phyloP scores from a whole-genome alignment of 2,329 filamentous ascomycete genomes.

The Fusarium sterilihyphosum region DNA sequence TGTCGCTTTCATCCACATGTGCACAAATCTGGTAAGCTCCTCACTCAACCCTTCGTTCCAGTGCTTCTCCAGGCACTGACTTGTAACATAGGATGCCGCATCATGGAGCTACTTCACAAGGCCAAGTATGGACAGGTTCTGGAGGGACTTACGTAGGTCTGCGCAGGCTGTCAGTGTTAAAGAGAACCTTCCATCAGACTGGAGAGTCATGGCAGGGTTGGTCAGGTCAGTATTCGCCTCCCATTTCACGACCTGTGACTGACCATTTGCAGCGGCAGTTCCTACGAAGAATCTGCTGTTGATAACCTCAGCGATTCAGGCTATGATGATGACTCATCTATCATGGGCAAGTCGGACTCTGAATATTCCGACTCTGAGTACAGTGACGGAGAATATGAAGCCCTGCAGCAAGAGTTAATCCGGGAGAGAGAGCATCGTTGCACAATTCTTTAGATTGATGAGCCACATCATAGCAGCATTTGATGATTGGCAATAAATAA shows the following conservation, averaged over 20 bases:
- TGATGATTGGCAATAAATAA: background rate
- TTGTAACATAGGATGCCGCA: background rate
- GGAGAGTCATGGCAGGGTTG: background rate
- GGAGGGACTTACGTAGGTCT: background rate
- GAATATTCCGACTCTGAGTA: background rate
- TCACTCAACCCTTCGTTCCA: rapidly evolving
- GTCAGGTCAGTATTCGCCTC: background rate
- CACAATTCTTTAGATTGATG: background rate
- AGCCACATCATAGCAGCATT: background rate
- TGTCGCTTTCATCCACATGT: background rate
- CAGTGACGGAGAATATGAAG: background rate
- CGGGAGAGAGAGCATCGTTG: background rate
- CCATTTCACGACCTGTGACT: too few relatives aligned
- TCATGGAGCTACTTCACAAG: background rate
- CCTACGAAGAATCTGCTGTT: background rate
- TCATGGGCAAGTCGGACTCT: background rate
- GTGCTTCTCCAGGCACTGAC: background rate
- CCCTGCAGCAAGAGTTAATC: background rate
- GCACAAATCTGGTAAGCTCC: background rate
- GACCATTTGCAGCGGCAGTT: background rate
- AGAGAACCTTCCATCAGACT: background rate
- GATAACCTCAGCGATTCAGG: background rate
- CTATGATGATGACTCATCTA: background rate
- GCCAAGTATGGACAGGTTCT: background rate
- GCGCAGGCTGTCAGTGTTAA: background rate